Evolutionary conservation across 1,284 basidiomycete genomes (phyloP), one percentile per base, ranked within the genome.

Genomic region (Ganoderma lingzhi): DNA sequence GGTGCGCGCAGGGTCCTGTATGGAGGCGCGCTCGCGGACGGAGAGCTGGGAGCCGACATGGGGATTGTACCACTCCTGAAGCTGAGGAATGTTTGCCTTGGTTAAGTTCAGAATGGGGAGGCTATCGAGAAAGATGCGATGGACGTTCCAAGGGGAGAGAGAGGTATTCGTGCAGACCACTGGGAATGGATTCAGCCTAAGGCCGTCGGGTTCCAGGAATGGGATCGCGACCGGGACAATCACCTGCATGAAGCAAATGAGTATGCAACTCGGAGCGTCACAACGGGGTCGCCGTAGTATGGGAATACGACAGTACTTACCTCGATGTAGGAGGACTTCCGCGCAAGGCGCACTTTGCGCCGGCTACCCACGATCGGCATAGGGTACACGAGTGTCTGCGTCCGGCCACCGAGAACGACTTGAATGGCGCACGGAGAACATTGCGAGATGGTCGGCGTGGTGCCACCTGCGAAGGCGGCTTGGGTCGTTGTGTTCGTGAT

Each of bases 251-350:
- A 30, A 19, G n/a, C 55, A 23, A 12, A 2, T 51, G 2, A 23
- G 45, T 48, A 48, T 23, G 3, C 30, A 51, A 35, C 28, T 35
- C 23, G 19, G 35, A 19, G 63, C 19, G 9, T 8, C 44, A 28
- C 75, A 41, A 82, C 82, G 30, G n/a, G 4, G n/a, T 6, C 19
- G 28, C 5, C n/a, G 19, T 3, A 60, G 48, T 23, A 12, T 12
- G 10, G 9, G 48, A 8, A 8, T 23, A n/a, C 17, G 41, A 70
- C 80, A 17, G 23, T 23, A 23, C 23, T 23, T 48, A 88, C 88
- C 80, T 90, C 87, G 9, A 88, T 80, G 69, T 85, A 89, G 14
- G 74, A 80, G 2, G 87, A 89, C 70, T 84, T 85, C 44, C 88
- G 82, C 8, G 86, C 87, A 41, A 89, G 74, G 6, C 85, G 82